Conservation (phyloP, 139 green algal genomes). For the Haematococcus sp. region DNA sequence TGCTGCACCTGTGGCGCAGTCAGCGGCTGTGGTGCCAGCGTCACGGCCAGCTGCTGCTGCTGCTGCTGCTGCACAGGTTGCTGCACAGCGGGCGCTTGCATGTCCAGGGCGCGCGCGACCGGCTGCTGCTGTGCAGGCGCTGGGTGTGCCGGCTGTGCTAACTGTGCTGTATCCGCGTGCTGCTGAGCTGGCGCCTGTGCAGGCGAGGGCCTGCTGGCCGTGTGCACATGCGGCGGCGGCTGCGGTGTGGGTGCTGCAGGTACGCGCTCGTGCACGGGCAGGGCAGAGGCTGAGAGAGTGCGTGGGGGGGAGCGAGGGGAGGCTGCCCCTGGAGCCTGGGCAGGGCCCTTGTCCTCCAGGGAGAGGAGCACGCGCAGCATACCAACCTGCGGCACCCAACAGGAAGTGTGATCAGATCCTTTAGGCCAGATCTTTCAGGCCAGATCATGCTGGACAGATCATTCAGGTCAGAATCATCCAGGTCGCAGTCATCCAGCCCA, state of each 20-base stretch:
- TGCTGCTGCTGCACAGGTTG: conserved; percentile 9
- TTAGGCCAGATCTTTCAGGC: no score
- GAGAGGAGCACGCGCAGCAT: conserved; percentile 47
- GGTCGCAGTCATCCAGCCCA: no score
- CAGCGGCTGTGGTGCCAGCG: background rate
- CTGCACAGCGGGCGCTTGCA: background rate
- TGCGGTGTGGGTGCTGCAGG: background rate
- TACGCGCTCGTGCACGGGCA: background rate
- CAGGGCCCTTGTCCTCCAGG: conserved; percentile 37
- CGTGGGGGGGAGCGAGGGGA: background rate
- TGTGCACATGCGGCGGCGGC: background rate
- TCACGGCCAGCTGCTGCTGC: background rate
- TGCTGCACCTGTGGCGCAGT: background rate
- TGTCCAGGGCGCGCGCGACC: no score
- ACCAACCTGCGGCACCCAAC: conserved; percentile 46
- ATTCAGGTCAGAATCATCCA: no score
- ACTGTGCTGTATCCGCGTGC: no score
- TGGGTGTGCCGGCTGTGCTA: no score
- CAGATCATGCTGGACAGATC: no score
- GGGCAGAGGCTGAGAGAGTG: background rate
- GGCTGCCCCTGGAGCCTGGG: background rate
- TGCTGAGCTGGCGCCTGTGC: background rate
- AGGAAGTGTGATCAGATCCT: conserved; percentile 1
- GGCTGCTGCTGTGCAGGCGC: background rate
- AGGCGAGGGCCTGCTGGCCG: background rate